Evolutionary conservation across 179 eudicot species (phyloP).

Genomic region (Drosera spatulata): DNA sequence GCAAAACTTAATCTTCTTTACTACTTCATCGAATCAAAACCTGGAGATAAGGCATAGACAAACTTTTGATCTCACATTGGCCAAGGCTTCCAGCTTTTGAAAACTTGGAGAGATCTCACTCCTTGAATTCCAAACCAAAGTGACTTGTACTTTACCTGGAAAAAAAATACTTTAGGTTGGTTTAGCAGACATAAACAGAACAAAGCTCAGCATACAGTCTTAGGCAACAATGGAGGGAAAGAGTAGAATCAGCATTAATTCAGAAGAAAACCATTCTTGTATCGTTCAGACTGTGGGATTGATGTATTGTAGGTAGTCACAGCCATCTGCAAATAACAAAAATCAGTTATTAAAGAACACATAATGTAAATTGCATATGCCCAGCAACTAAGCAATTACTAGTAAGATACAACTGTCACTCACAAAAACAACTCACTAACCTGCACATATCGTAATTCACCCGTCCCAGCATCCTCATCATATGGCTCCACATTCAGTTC

Average conservation of each 20-base stretch:
- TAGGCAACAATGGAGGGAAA: background rate
- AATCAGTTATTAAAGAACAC: background rate
- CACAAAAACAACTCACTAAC: constrained; percentile 18
- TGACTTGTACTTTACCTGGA: constrained; percentile 84
- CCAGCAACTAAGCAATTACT: no score
- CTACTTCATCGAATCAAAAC: background rate
- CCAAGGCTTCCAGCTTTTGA: constrained; percentile 55
- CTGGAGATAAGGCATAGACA: no score
- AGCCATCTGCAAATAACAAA: constrained; percentile 60
- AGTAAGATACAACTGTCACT: no score
- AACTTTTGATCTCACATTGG: constrained; percentile 44
- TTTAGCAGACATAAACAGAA: no score
- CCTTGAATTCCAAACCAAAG: constrained; percentile 96
- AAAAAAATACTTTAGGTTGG: background rate
- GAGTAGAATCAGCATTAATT: constrained; percentile 6
- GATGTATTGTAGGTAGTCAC: constrained; percentile 81
- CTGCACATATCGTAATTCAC: constrained; percentile 94
- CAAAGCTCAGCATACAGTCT: no score
- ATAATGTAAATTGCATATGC: no score
- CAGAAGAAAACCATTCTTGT: constrained; percentile 48
- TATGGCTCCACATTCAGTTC: constrained; percentile 71
- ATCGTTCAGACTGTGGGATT: constrained; percentile 79
- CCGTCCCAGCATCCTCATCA: constrained; percentile 77
- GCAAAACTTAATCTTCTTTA: background rate
- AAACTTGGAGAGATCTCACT: constrained; percentile 59